Base-by-base conservation (phyloP, 257 asterid genomes). In the Solanum pinnatisectum region DNA sequence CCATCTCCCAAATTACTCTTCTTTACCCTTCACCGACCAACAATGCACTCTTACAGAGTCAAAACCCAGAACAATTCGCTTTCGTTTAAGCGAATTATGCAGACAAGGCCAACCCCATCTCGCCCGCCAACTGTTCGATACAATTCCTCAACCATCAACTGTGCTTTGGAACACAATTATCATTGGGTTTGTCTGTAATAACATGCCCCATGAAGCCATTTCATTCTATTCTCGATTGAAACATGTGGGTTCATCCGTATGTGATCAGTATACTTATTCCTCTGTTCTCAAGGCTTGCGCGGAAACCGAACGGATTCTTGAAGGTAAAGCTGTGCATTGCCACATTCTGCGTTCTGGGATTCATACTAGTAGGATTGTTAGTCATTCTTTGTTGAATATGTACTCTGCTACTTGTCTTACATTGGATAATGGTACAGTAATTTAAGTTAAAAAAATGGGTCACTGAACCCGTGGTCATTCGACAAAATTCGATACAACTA, bases 261-360 rank as follows among this genome's bases (percentile, higher is more conserved):
- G 90, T 88, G 99, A 96, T 90, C 90, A 93, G n/a, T 96, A 95
- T 78, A 96, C 98, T 70, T 94, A 91, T 87, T 96, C 98, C 3
- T 95, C 98, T 37, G 91, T 94, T 85, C 92, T 96, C 73, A 96
- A 96, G 91, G 99, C 98, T 44, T 95, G 98, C 37, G 94, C 98
- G 1, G 95, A 93, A 73, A 92, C 95, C 59, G 94, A 90, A 92
- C 92, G 85, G 89, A 84, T 95, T 82, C 87, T 85, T 72, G 76
- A 91, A 23, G 99, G 99, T 44, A 96, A 94, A 91, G 94, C 96
- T 10, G 88, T 96, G 76, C 98, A 96, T 82, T 89, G 94, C 88
- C 98, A 96, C 77, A 68, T 96, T 56, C 56, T 96, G 83, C 92
- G 96, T 72, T 94, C 93, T 49, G 88, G 88, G 70, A 88, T 90